Evolutionary conservation across 1,139 yeast species (phyloP).

Genomic region (Meyerozyma athensensis): DNA sequence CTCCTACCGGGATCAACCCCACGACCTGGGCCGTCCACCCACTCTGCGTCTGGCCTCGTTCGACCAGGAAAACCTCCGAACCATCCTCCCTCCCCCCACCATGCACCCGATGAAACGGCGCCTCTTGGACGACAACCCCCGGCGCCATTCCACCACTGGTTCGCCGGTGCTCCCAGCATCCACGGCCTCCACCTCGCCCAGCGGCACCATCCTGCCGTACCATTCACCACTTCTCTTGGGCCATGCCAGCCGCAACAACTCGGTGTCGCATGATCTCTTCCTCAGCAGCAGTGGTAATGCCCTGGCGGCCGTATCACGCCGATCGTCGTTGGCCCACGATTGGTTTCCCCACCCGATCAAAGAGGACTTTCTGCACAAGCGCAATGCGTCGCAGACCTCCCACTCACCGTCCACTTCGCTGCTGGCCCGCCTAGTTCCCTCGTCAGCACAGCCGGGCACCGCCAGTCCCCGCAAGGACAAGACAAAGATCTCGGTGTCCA

Average conservation of each 20-base stretch:
- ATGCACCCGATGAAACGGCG: conserved; percentile 2
- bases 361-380: conserved; percentile 1
- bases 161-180: background rate
- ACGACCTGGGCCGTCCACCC: background rate
- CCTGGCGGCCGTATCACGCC: conserved; percentile 2
- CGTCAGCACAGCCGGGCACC: background rate
- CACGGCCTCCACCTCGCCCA: background rate
- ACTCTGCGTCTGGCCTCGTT: conserved; percentile 4
- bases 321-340: conserved; percentile 6
- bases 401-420: conserved; percentile 3
- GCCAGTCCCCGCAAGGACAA: conserved; percentile 3
- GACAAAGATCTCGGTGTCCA: conserved; percentile 2
- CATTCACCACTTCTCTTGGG: conserved; percentile 1
- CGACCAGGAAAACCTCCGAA: conserved; percentile 1
- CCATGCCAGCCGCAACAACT: conserved; percentile 3
- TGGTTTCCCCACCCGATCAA: conserved; percentile 6
- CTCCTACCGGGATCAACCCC: background rate
- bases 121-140: conserved; percentile 2
- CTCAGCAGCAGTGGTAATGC: background rate
- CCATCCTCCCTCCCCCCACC: background rate
- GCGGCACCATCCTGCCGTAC: background rate
- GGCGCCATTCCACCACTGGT: background rate
- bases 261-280: background rate
- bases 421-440: background rate
- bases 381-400: conserved; percentile 4